Conservation (phyloP, 805 yeast species). For the Ogataea chonburiensis region DNA sequence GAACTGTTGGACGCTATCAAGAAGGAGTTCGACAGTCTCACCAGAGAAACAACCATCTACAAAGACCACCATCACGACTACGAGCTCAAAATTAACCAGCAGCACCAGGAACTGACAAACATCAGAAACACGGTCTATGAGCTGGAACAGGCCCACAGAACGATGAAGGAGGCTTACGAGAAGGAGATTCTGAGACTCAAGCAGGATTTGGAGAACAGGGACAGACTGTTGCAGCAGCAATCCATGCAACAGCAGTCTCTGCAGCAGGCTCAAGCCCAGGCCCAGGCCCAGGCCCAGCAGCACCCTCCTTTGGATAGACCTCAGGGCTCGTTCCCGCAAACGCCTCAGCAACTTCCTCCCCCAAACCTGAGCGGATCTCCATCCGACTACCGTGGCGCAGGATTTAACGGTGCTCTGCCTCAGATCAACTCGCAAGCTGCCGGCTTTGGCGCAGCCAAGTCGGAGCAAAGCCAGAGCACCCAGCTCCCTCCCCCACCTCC, state of each 20-base stretch:
- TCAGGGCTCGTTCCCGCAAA: conserved; percentile 23
- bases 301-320: conserved; percentile 23
- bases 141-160: conserved; percentile 89
- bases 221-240: conserved; percentile 52
- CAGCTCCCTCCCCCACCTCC: conserved; percentile 30
- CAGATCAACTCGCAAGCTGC: conserved; percentile 24
- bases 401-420: conserved; percentile 25
- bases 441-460: conserved; percentile 30
- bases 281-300: conserved; percentile 27
- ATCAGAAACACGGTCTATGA: conserved; percentile 93
- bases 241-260: conserved; percentile 35
- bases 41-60: conserved; percentile 80
- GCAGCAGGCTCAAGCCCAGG: conserved; percentile 36
- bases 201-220: conserved; percentile 79
- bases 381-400: conserved; percentile 22
- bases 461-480: conserved; percentile 29
- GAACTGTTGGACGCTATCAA: conserved; percentile 90
- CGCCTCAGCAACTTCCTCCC: conserved; percentile 37
- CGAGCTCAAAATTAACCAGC: conserved; percentile 87
- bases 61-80: conserved; percentile 91
- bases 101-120: conserved; percentile 88
- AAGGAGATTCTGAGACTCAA: conserved; percentile 86
- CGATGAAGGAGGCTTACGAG: conserved; percentile 93
- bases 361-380: conserved; percentile 33
- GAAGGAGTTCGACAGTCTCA: conserved; percentile 83